These are phyloP conservation scores for Colletotrichum sp. DNA, from an alignment of 2,329 filamentous ascomycete genomes.

Conservation along the genomic window DNA sequence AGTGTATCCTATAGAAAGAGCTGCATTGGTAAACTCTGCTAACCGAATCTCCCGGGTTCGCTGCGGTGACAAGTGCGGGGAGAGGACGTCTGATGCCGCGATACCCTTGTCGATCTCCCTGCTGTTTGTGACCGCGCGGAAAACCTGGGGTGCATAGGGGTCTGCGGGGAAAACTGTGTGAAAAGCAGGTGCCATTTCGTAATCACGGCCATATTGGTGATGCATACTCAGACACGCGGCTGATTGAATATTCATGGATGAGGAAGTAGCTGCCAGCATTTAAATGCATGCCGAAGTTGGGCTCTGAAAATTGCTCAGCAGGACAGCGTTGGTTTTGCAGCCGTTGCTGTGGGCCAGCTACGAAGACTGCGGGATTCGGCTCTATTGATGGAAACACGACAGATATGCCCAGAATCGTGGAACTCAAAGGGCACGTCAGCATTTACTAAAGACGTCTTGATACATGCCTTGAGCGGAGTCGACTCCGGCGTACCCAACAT, in stretches of 20 bases:
- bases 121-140: background rate
- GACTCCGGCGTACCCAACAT: background rate
- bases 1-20: background rate
- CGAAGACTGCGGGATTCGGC: background rate
- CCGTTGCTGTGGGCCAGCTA: fast-evolving
- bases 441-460: background rate
- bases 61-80: background rate
- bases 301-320: fast-evolving
- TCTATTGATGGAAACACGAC: background rate
- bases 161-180: background rate
- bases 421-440: background rate
- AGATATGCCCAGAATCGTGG: background rate
- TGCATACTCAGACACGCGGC: background rate
- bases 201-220: background rate
- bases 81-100: background rate
- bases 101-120: background rate
- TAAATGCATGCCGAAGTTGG: background rate
- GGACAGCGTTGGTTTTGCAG: fast-evolving
- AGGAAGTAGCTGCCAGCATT: background rate
- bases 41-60: background rate
- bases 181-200: background rate
- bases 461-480: background rate
- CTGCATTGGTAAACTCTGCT: background rate
- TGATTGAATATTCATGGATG: background rate
- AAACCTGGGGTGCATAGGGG: background rate